phyloP scores from a whole-genome alignment of 2,329 filamentous ascomycete genomes.

The Ophiostoma ulmi region DNA sequence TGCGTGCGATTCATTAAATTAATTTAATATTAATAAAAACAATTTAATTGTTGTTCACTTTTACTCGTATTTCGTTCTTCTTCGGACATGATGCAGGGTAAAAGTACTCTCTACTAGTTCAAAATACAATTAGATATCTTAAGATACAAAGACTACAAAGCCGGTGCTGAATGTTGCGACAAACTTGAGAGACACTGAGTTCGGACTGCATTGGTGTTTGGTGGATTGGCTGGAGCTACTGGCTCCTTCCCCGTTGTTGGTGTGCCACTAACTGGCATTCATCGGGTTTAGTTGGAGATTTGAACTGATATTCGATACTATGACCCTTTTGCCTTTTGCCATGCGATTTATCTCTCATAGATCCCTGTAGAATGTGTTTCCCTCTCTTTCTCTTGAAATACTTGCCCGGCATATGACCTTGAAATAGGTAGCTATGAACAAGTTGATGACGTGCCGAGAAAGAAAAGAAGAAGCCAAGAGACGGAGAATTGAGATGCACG shows the following conservation, averaged over 20 bases:
- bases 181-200: neutral
- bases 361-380: neutral
- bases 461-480: neutral
- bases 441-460: neutral
- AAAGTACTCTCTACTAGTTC: neutral
- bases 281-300: neutral
- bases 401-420: neutral
- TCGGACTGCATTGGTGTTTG: slow-evolving; percentile 5
- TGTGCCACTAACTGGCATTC: neutral
- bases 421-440: neutral
- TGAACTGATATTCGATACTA: neutral
- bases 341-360: neutral
- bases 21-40: neutral
- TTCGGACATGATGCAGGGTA: neutral
- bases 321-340: neutral
- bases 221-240: slow-evolving; percentile 10
- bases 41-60: no score
- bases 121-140: no score
- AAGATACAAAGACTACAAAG: neutral
- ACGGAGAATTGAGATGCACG: neutral
- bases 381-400: neutral
- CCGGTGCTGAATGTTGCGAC: neutral
- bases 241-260: slow-evolving; percentile 12
- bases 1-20: neutral
- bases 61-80: neutral